A percentile compares a stretch with the other conserved stretches of the same genome.
These are phyloP conservation scores for Eimeria acervulina DNA, from an alignment of 169 alveolate species.

Conservation along the genomic window DNA sequence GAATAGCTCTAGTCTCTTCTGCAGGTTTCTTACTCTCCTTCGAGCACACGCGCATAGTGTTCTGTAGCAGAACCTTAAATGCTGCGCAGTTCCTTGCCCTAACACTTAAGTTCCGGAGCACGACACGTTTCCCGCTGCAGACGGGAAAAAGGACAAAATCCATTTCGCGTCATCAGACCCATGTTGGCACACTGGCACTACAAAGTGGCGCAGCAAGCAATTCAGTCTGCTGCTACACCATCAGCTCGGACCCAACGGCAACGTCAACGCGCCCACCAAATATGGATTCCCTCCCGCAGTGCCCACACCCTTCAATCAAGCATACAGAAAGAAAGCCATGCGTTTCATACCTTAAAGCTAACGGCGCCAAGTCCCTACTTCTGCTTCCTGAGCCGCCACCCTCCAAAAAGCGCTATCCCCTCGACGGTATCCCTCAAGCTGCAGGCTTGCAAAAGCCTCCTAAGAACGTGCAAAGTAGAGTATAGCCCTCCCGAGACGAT, in stretches of 20 bases:
- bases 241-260: not conserved
- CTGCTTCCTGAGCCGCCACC: slow-evolving; percentile 10
- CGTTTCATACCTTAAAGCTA: not conserved
- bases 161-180: not conserved
- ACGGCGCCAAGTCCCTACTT: not conserved
- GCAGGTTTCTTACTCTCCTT: not conserved
- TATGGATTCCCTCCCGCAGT: not conserved
- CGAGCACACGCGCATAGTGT: not conserved
- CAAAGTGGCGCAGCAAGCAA: not conserved
- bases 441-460: not conserved
- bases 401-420: not conserved
- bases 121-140: not conserved
- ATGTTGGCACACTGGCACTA: not conserved
- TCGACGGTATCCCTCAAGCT: not conserved
- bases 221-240: not conserved
- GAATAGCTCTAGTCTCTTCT: not conserved
- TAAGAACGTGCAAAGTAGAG: not conserved
- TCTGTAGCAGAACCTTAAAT: not conserved
- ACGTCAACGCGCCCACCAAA: not conserved
- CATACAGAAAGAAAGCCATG: not conserved
- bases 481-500: not conserved
- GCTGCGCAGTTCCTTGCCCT: not conserved
- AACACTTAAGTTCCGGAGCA: not conserved
- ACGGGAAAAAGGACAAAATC: not conserved
- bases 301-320: not conserved